Conservation (phyloP, 805 yeast genomes). For the Myxozyma neglecta region DNA sequence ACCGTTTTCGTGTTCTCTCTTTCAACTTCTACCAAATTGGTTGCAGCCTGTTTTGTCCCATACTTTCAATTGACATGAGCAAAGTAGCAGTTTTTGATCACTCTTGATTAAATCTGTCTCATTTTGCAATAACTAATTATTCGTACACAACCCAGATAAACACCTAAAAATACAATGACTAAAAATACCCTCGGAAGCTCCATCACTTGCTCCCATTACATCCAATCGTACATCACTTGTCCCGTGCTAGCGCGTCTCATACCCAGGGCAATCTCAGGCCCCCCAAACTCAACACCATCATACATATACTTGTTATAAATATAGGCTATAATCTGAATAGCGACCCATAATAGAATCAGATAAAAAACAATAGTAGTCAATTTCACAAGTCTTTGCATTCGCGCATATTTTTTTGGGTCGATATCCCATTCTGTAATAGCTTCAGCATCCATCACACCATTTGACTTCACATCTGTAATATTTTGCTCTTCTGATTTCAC, state of each 20-base stretch:
- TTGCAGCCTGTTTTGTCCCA: too few species aligned
- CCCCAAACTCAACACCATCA: neutral
- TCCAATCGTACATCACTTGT: neutral
- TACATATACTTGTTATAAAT: neutral
- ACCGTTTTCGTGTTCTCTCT: too few species aligned
- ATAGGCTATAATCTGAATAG: neutral
- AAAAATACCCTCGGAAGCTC: neutral
- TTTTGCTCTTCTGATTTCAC: neutral
- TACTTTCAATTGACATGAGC: neutral
- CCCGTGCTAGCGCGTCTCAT: neutral
- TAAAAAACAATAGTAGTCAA: too few species aligned
- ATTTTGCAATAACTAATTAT: too few species aligned
- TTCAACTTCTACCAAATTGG: too few species aligned
- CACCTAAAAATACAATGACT: neutral
- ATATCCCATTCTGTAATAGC: too few species aligned
- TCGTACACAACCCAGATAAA: too few species aligned
- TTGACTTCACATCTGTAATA: neutral
- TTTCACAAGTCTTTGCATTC: too few species aligned
- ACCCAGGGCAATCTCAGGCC: conserved; percentile 9
- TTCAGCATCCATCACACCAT: too few species aligned
- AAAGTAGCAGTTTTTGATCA: neutral
- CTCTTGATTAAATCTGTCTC: neutral
- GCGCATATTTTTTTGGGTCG: too few species aligned
- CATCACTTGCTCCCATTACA: neutral
- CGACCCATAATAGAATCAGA: neutral